Evolutionary conservation across 2,329 filamentous ascomycete genomes (phyloP).

Genomic region (Rhynchosporium graminicola): DNA sequence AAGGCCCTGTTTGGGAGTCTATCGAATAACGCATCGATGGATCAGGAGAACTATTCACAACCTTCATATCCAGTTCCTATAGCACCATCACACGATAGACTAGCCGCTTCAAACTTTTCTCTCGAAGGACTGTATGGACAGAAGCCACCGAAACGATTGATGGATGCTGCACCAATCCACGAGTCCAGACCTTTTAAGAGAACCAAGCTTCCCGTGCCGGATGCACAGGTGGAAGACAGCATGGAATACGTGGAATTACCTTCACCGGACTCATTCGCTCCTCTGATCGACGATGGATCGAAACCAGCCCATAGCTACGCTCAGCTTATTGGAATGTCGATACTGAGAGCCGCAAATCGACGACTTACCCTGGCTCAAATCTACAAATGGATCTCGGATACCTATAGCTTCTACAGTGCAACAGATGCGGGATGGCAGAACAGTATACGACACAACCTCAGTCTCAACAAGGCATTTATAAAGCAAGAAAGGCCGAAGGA

Average conservation of each 20-base stretch:
- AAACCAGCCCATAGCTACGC: conserved; percentile 95
- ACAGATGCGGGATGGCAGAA: conserved; percentile 96
- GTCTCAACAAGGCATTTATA: conserved; percentile 92
- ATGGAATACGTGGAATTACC: conserved; percentile 41
- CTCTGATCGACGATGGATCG: conserved; percentile 78
- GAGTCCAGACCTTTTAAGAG: conserved; percentile 70
- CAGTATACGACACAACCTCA: conserved; percentile 97
- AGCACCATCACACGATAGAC: conserved; percentile 38
- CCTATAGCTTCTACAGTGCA: conserved; percentile 82
- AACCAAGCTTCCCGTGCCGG: conserved; percentile 48
- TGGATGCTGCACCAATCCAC: conserved; percentile 73
- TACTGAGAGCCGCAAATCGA: conserved; percentile 79
- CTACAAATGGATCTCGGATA: conserved; percentile 99
- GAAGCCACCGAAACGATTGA: conserved; percentile 62
- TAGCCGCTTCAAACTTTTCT: conserved; percentile 47
- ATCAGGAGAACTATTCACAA: conserved; percentile 58
- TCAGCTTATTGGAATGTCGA: conserved; percentile 94
- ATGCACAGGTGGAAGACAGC: conserved; percentile 52
- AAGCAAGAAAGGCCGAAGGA: conserved; percentile 96
- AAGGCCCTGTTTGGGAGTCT: conserved; percentile 51
- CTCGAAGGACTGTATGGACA: conserved; percentile 53
- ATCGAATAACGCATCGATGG: conserved; percentile 40
- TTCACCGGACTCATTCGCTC: conserved; percentile 65
- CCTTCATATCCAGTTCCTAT: conserved; percentile 51
- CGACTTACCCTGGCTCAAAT: conserved; percentile 91